Evolutionary conservation across 345 rosid genomes (phyloP).

Genomic region (Theobroma cacao): DNA sequence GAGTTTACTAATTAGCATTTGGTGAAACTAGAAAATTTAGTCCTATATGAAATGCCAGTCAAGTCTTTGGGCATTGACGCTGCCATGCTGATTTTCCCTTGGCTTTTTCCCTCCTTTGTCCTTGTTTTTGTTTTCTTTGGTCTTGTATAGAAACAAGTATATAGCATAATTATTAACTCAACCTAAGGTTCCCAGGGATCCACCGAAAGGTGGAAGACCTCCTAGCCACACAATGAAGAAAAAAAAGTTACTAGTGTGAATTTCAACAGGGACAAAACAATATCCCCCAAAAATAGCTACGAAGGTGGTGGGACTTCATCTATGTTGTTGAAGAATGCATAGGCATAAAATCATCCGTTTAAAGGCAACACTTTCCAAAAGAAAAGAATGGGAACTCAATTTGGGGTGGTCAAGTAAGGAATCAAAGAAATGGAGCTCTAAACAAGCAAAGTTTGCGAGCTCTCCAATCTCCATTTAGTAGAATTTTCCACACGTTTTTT

Average conservation of each 20-base stretch:
- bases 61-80: not conserved
- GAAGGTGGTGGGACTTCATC: not conserved
- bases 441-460: not conserved
- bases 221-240: not conserved
- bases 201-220: not conserved
- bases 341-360: not conserved
- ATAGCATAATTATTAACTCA: not conserved
- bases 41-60: not conserved
- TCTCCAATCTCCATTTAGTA: too few relatives aligned
- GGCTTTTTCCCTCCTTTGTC: not conserved
- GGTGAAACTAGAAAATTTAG: not conserved
- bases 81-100: not conserved
- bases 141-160: not conserved
- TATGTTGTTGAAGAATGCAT: not conserved
- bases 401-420: not conserved
- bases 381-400: constrained; percentile 2
- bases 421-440: not conserved
- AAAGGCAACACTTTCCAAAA: not conserved
- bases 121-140: not conserved
- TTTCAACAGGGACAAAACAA: not conserved
- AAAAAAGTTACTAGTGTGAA: not conserved
- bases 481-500: not conserved
- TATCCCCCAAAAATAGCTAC: not conserved
- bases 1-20: too few relatives aligned
- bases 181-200: not conserved